Conservation (phyloP, 805 yeast species). For the Metschnikowia henanensis region DNA sequence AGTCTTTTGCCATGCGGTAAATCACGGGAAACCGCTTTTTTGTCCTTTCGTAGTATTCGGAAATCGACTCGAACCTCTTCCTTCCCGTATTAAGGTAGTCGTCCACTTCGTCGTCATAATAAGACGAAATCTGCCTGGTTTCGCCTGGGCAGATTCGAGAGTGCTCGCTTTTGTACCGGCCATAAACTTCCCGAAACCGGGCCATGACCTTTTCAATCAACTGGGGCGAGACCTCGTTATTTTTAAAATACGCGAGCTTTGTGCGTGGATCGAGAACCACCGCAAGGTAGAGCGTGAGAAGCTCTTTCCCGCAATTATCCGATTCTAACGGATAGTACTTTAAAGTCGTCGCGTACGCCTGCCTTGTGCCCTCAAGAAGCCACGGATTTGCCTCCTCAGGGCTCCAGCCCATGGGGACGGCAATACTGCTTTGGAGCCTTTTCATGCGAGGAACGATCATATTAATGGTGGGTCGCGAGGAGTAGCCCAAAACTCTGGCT, state of each 20-base stretch:
- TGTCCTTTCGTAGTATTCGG: background rate
- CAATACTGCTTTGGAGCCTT: background rate
- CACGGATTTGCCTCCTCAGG: background rate
- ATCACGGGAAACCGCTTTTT: background rate
- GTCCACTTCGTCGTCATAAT: background rate
- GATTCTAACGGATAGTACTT: background rate
- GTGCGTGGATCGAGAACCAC: constrained; percentile 6
- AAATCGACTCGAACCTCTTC: background rate
- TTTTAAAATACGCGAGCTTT: background rate
- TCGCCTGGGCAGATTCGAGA: too few species aligned
- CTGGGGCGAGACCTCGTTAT: background rate
- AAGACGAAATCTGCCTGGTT: background rate
- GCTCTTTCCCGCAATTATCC: background rate
- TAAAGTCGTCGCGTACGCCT: background rate
- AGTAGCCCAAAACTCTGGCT: background rate
- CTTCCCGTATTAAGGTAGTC: background rate
- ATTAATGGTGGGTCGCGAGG: background rate
- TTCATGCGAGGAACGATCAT: background rate
- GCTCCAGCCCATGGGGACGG: background rate
- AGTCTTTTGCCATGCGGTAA: constrained; percentile 3
- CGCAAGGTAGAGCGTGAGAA: constrained; percentile 5
- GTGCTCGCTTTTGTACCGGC: background rate
- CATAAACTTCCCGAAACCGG: constrained; percentile 1
- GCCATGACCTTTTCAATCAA: background rate
- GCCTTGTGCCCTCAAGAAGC: background rate